These are phyloP conservation scores for Epichloe gansuensis DNA, from an alignment of 2,329 filamentous ascomycete species.

Conservation along the genomic window DNA sequence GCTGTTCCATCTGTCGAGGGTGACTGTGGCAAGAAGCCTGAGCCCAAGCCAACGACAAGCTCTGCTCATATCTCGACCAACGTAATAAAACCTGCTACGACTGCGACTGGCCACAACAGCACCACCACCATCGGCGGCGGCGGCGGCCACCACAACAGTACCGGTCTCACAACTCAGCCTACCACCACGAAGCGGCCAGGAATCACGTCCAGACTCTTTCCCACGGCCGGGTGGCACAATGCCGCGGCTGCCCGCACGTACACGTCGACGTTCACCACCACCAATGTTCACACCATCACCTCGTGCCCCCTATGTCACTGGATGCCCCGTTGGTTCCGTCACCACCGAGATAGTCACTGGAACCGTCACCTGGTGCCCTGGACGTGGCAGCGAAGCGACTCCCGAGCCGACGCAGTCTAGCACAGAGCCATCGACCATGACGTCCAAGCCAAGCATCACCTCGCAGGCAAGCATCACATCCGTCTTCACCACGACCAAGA, in stretches of 20 bases:
- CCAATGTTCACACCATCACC: conserved; percentile 20
- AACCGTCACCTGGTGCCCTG: conserved; percentile 27
- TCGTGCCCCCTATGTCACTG: conserved; percentile 17
- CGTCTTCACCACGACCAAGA: conserved; percentile 39
- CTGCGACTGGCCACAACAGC: background rate
- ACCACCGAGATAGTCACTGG: conserved; percentile 16
- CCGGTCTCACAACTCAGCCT: background rate
- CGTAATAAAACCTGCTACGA: conserved; percentile 5
- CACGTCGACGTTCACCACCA: conserved; percentile 19
- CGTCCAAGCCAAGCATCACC: conserved; percentile 1
- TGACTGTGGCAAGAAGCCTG: conserved; percentile 16
- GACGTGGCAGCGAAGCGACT: background rate
- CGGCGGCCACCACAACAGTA: background rate
- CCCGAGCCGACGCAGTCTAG: background rate
- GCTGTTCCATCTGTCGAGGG: conserved; percentile 21
- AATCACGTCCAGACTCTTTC: conserved; percentile 5
- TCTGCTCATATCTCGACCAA: conserved; percentile 2
- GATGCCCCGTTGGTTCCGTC: conserved; percentile 18
- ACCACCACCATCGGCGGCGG: background rate
- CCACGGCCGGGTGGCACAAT: conserved; percentile 10
- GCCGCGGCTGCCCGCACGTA: conserved; percentile 7
- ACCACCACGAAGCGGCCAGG: conserved; percentile 2
- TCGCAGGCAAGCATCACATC: conserved; percentile 14
- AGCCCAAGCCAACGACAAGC: conserved; percentile 7
- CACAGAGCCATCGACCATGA: background rate